These are phyloP conservation scores for Penicillium taxi DNA, from an alignment of 495 filamentous ascomycete genomes.

Conservation along the genomic window DNA sequence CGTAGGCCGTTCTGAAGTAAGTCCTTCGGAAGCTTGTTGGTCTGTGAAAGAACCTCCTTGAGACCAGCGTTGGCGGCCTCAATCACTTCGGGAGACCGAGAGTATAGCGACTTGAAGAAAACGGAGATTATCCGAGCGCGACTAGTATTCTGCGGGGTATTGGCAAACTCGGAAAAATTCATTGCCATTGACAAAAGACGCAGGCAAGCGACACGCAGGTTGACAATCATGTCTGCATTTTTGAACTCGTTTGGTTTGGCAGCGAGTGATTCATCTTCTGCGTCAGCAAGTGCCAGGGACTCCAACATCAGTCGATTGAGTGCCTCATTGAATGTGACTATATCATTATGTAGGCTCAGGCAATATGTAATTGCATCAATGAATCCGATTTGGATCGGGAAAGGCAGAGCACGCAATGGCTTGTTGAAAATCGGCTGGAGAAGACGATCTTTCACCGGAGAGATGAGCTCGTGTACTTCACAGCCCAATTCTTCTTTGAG, in stretches of 20 bases:
- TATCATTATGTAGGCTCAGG: conserved; percentile 73
- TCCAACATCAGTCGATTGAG: conserved; percentile 87
- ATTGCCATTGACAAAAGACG: conserved; percentile 87
- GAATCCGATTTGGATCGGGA: conserved; percentile 89
- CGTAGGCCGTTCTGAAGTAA: conserved; percentile 88
- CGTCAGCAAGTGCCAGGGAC: conserved; percentile 84
- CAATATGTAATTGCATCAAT: conserved; percentile 96
- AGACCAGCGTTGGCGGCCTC: conserved; percentile 88
- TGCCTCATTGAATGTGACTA: conserved; percentile 82
- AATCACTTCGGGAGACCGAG: conserved; percentile 81
- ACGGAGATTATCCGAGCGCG: conserved; percentile 81
- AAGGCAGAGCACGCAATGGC: conserved; percentile 83
- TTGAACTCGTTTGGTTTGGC: conserved; percentile 81
- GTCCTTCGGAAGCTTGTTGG: conserved; percentile 90
- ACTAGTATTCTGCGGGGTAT: conserved; percentile 59
- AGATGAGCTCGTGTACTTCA: conserved; percentile 76
- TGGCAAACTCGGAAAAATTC: conserved; percentile 79
- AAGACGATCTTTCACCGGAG: conserved; percentile 78
- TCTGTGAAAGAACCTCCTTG: conserved; percentile 73
- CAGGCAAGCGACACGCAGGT: conserved; percentile 88
- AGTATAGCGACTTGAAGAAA: conserved; percentile 97
- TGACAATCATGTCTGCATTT: conserved; percentile 82
- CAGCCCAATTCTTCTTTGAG: conserved; percentile 67
- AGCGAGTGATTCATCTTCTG: conserved; percentile 80
- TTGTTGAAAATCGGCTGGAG: conserved; percentile 88